phyloP scores from a whole-genome alignment of 2,329 filamentous ascomycete genomes.

The Nemania sp. region DNA sequence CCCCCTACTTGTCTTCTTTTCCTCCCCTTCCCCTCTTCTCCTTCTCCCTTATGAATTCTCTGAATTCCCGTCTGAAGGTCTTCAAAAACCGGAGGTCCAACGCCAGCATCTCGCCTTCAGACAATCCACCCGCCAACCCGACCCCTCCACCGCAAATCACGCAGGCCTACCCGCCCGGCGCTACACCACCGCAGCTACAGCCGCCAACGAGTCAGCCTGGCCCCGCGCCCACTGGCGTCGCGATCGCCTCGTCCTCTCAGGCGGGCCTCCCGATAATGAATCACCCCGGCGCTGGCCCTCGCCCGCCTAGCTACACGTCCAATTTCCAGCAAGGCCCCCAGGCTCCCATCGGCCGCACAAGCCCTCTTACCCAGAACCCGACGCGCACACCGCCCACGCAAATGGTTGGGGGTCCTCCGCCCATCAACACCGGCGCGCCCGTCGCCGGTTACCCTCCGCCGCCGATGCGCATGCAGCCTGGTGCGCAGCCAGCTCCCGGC shows the following conservation, averaged over 20 bases:
- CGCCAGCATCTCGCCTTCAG: conserved; percentile 59
- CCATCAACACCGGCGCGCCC: conserved; percentile 67
- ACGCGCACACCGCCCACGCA: conserved; percentile 61
- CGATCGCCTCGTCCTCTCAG: conserved; percentile 52
- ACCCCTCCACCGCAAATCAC: conserved; percentile 55
- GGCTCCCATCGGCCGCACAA: conserved; percentile 56
- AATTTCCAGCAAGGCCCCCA: conserved; percentile 55
- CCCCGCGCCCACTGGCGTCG: conserved; percentile 47
- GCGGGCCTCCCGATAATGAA: conserved; percentile 63
- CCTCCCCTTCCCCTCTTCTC: conserved; percentile 29
- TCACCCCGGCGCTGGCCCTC: conserved; percentile 61
- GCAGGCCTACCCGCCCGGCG: conserved; percentile 45
- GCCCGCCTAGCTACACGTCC: conserved; percentile 66
- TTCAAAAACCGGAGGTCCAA: conserved; percentile 78
- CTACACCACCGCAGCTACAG: conserved; percentile 23
- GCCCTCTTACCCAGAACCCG: conserved; percentile 52
- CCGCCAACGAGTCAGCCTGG: conserved; percentile 43
- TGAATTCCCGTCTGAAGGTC: conserved; percentile 78
- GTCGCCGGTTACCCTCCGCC: conserved; percentile 62
- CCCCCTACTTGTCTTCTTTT: conserved; percentile 20
- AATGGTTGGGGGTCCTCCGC: conserved; percentile 66
- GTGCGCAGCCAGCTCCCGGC: conserved; percentile 46
- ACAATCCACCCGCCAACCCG: conserved; percentile 43
- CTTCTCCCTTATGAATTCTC: conserved; percentile 68
- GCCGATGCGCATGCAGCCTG: conserved; percentile 49